A percentile compares a stretch with the other conserved stretches of the same genome.
Conservation (phyloP, 352 stramenopile species). For the Pythium aristosporum region DNA sequence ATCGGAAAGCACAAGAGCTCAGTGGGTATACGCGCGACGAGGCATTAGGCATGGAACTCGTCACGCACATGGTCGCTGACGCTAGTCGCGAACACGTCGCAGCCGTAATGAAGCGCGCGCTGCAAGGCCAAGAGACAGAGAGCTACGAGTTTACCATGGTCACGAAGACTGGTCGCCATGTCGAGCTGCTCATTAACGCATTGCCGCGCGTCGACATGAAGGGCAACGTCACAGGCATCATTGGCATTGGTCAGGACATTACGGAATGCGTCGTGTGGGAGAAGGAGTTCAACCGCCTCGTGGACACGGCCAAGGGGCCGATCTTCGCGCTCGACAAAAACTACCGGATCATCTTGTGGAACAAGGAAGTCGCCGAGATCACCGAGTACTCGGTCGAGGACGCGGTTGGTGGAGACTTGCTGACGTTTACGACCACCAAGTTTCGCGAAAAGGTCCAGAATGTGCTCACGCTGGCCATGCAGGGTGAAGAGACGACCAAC, state of each 20-base stretch:
- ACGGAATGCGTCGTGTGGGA: conserved; percentile 79
- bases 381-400: conserved; percentile 89
- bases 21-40: conserved; percentile 88
- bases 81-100: conserved; percentile 65
- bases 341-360: conserved; percentile 90
- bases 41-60: conserved; percentile 80
- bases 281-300: conserved; percentile 77
- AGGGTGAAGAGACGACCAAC: conserved; percentile 69
- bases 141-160: conserved; percentile 85
- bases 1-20: conserved; percentile 87
- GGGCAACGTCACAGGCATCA: conserved; percentile 64
- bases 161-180: conserved; percentile 70
- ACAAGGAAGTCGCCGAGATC: conserved; percentile 88
- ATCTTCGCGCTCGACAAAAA: conserved; percentile 85
- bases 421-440: conserved; percentile 69
- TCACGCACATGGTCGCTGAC: conserved; percentile 76
- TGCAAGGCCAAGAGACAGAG: conserved; percentile 62
- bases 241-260: conserved; percentile 85
- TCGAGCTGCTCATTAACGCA: conserved; percentile 81
- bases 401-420: conserved; percentile 75
- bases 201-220: conserved; percentile 63
- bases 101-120: conserved; percentile 65
- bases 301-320: conserved; percentile 81
- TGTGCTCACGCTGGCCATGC: conserved; percentile 64
- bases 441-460: conserved; percentile 62